Conservation (phyloP, 2,329 filamentous ascomycete species). For the Aotearoamyces nothofagi region DNA sequence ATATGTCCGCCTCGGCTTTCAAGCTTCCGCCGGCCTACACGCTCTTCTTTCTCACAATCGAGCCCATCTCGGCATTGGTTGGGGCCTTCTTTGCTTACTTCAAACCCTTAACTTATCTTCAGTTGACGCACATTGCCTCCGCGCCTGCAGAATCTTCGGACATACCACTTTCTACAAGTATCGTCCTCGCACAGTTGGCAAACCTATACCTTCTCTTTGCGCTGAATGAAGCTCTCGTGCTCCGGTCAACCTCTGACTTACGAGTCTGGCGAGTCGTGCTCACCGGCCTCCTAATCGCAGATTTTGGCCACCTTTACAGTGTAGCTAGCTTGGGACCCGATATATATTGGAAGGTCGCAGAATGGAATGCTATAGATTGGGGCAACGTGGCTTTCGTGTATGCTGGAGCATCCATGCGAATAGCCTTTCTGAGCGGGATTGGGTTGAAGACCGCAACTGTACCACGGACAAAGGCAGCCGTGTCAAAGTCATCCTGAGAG, state of each 20-base stretch:
- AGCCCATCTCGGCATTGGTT: constrained; percentile 38
- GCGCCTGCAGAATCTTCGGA: constrained; percentile 6
- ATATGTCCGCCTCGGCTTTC: constrained; percentile 20
- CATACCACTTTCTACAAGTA: constrained; percentile 43
- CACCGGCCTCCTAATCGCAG: constrained; percentile 54
- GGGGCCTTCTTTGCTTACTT: constrained; percentile 37
- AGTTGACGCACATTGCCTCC: constrained; percentile 37
- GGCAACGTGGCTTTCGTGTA: constrained; percentile 61
- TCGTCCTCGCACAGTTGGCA: constrained; percentile 59
- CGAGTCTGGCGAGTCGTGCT: constrained; percentile 57
- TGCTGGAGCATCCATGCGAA: constrained; percentile 40
- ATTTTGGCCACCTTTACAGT: constrained; percentile 60
- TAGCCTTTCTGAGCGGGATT: constrained; percentile 41
- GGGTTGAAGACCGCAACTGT: no score
- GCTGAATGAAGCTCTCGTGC: constrained; percentile 61
- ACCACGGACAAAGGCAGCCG: no score
- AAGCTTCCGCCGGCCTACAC: constrained; percentile 46
- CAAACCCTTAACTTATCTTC: constrained; percentile 40
- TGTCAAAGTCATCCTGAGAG: no score
- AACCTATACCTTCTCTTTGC: constrained; percentile 68
- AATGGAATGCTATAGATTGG: constrained; percentile 54
- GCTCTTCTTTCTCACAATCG: constrained; percentile 61
- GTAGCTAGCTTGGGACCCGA: constrained; percentile 39
- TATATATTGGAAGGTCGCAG: constrained; percentile 39
- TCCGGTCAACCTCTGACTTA: constrained; percentile 52